Conservation (phyloP, 257 asterid genomes). For the Linaria vulgaris region DNA sequence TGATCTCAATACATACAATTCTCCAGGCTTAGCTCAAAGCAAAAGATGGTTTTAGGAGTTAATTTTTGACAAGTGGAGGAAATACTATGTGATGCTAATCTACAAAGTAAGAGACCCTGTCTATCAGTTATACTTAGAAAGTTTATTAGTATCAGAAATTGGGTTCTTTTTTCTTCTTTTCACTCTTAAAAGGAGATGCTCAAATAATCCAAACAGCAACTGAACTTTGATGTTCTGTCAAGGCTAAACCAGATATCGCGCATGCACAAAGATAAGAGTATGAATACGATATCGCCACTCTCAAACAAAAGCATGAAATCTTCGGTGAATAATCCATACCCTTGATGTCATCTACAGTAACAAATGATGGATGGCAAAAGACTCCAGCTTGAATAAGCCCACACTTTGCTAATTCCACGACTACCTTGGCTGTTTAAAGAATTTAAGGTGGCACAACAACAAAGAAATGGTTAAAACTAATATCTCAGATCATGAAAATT, state of each 20-base stretch:
- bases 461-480: background rate
- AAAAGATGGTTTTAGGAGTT: too few relatives aligned
- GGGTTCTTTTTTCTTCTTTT: too few relatives aligned
- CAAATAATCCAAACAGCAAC: too few relatives aligned
- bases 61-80: too few relatives aligned
- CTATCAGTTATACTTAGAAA: too few relatives aligned
- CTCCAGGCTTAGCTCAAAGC: too few relatives aligned
- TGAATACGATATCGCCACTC: background rate
- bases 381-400: constrained; percentile 57
- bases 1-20: background rate
- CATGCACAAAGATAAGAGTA: background rate
- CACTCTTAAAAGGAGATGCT: too few relatives aligned
- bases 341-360: constrained; percentile 50
- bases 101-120: too few relatives aligned
- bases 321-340: constrained; percentile 31
- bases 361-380: constrained; percentile 51
- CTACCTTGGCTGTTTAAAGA: constrained; percentile 53
- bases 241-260: background rate
- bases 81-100: too few relatives aligned
- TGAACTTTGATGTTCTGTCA: too few relatives aligned
- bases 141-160: too few relatives aligned
- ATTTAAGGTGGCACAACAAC: background rate
- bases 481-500: background rate
- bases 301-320: constrained; percentile 5
- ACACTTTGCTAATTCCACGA: constrained; percentile 40